These are phyloP conservation scores for Pseudoscleropodium purum DNA, from an alignment of 225 moss, liverwort and hornwort species.

Conservation along the genomic window DNA sequence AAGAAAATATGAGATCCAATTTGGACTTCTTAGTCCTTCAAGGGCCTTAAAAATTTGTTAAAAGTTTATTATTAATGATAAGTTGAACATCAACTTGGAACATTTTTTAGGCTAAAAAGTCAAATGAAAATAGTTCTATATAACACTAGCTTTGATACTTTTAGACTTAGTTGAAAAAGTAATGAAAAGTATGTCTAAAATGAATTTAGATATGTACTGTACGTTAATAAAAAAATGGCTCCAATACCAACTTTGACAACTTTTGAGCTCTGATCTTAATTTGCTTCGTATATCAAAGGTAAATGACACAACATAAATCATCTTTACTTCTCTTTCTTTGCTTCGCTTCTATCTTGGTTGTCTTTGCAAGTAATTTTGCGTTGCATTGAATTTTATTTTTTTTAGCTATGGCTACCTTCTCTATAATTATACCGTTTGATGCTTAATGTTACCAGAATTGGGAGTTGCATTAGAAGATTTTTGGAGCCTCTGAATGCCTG, in stretches of 20 bases:
- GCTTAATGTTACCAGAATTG: too few relatives aligned
- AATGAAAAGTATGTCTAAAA: not conserved
- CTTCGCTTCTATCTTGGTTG: not conserved
- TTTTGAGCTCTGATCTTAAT: not conserved
- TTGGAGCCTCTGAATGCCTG: too few relatives aligned
- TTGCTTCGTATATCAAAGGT: not conserved
- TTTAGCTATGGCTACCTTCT: not conserved
- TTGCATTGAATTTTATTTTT: not conserved
- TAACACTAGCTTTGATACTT: fast-evolving
- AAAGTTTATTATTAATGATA: not conserved
- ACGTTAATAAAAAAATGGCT: not conserved
- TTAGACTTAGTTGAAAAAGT: not conserved
- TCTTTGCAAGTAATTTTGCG: fast-evolving
- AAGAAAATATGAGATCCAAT: too few relatives aligned
- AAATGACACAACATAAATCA: not conserved
- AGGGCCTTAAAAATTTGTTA: not conserved
- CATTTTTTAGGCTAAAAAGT: not conserved
- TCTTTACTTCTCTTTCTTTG: fast-evolving
- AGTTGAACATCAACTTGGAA: not conserved
- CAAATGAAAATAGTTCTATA: not conserved
- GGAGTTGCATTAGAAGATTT: too few relatives aligned
- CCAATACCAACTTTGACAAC: not conserved
- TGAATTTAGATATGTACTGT: not conserved
- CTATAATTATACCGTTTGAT: too few relatives aligned
- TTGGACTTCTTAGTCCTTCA: too few relatives aligned